phyloP scores from a whole-genome alignment of 2,329 filamentous ascomycete genomes.

The Cryoendolithus antarcticus region DNA sequence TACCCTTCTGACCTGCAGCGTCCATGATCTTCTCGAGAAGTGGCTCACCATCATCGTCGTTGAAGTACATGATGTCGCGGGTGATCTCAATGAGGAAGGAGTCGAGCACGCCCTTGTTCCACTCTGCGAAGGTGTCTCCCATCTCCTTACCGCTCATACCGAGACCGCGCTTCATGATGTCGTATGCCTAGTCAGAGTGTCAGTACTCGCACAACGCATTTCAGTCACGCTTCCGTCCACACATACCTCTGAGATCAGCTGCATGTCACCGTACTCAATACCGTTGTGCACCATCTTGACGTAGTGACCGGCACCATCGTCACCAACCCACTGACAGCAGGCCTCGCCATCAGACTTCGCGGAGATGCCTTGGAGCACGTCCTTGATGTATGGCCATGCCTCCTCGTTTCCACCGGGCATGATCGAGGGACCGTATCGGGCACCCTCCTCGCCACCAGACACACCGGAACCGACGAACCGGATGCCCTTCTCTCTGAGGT shows the following conservation, averaged over 20 bases:
- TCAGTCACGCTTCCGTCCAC: too few species aligned
- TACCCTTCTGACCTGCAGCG: constrained; percentile 97
- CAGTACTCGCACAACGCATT: constrained; percentile 3
- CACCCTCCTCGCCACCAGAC: constrained; percentile 98
- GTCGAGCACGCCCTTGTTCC: constrained; percentile 98
- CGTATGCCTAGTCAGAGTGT: constrained; percentile 62
- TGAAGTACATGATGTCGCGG: constrained; percentile 95
- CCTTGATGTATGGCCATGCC: constrained; percentile 97
- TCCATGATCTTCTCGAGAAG: constrained; percentile 99
- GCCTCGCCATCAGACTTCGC: constrained; percentile 95
- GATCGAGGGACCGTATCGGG: constrained; percentile 88
- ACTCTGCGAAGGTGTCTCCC: constrained; percentile 82
- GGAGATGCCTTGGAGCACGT: constrained; percentile 94
- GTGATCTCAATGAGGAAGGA: constrained; percentile 99
- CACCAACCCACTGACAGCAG: constrained; percentile 99
- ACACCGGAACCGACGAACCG: constrained; percentile 95
- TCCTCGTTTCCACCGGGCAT: constrained; percentile 99
- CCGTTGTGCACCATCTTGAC: constrained; percentile 99
- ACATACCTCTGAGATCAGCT: constrained; percentile 93
- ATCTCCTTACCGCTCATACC: constrained; percentile 87
- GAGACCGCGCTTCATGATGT: constrained; percentile 98
- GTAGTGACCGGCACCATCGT: constrained; percentile 98
- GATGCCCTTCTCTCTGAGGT: constrained; percentile 76
- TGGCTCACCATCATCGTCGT: constrained; percentile 80
- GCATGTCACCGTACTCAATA: constrained; percentile 99